These are phyloP conservation scores for Blastomyces parvus DNA, from an alignment of 2,329 filamentous ascomycete genomes.

Conservation along the genomic window DNA sequence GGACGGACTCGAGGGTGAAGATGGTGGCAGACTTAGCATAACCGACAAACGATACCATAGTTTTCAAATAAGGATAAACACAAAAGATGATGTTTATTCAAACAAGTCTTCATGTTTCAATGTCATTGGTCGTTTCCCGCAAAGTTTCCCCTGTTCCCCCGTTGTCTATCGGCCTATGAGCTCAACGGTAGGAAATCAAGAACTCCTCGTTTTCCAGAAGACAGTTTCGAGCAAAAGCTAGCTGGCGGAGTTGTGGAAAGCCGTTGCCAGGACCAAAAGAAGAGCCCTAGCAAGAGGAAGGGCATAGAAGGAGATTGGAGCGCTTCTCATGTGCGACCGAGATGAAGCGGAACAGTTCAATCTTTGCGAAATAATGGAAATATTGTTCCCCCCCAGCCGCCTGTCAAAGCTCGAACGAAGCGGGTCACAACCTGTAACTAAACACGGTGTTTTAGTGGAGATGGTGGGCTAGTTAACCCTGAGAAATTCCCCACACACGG, in stretches of 20 bases:
- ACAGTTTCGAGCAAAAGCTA: background rate
- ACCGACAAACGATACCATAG: slow-evolving; percentile 12
- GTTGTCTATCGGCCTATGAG: background rate
- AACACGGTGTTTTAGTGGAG: background rate
- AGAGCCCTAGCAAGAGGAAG: background rate
- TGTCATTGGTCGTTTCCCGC: background rate
- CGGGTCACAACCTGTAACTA: background rate
- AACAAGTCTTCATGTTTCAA: slow-evolving; percentile 4
- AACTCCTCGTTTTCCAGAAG: background rate
- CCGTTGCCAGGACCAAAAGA: background rate
- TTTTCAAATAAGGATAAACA: background rate
- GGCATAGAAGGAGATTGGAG: background rate
- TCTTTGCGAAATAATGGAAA: background rate
- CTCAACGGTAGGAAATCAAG: background rate
- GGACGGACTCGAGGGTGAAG: slow-evolving; percentile 22
- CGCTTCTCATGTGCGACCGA: background rate
- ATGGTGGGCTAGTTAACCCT: background rate
- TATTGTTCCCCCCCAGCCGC: background rate
- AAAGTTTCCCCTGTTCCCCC: background rate
- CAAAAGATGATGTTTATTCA: background rate
- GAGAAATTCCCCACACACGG: background rate
- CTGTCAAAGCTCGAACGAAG: background rate
- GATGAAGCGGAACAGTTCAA: background rate
- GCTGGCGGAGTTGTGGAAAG: background rate
- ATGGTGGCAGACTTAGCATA: slow-evolving; percentile 27